Conservation (phyloP, 2,329 filamentous ascomycete species). For the Samsoniella hepiali region DNA sequence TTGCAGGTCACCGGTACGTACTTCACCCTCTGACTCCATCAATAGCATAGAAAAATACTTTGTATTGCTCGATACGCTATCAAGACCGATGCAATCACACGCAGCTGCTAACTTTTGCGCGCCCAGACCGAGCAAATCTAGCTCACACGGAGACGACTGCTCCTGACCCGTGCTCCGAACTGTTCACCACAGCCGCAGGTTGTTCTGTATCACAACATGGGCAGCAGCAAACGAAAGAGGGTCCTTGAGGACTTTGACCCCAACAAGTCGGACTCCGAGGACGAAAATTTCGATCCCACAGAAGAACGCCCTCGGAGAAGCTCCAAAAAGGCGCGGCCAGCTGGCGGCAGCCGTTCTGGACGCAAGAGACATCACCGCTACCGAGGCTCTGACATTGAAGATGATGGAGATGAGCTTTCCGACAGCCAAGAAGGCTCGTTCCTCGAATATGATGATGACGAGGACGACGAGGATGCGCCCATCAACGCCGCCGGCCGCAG, state of each 20-base stretch:
- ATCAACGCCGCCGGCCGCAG: constrained; percentile 47
- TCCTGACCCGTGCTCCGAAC: neutral
- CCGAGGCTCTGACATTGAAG: constrained; percentile 59
- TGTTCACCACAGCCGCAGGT: neutral
- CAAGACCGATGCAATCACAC: neutral
- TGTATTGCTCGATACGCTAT: neutral
- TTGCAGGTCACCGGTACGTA: neutral
- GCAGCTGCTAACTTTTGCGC: neutral
- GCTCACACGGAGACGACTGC: neutral
- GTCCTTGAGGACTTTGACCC: constrained; percentile 60
- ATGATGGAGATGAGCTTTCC: constrained; percentile 54
- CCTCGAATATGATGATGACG: constrained; percentile 43
- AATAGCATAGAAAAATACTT: neutral
- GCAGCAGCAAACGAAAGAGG: constrained; percentile 52
- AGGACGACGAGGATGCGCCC: constrained; percentile 39
- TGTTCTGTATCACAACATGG: constrained; percentile 2
- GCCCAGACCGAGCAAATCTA: neutral
- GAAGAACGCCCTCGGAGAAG: constrained; percentile 42
- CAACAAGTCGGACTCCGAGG: constrained; percentile 63
- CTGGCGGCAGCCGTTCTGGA: constrained; percentile 31
- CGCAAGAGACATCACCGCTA: constrained; percentile 45
- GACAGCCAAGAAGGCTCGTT: constrained; percentile 53
- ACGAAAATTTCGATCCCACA: constrained; percentile 62
- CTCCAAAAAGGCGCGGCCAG: constrained; percentile 42
- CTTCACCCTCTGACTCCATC: neutral